Evolutionary conservation across 2,329 filamentous ascomycete species (phyloP).

Genomic region (Setomelanomma holmii): DNA sequence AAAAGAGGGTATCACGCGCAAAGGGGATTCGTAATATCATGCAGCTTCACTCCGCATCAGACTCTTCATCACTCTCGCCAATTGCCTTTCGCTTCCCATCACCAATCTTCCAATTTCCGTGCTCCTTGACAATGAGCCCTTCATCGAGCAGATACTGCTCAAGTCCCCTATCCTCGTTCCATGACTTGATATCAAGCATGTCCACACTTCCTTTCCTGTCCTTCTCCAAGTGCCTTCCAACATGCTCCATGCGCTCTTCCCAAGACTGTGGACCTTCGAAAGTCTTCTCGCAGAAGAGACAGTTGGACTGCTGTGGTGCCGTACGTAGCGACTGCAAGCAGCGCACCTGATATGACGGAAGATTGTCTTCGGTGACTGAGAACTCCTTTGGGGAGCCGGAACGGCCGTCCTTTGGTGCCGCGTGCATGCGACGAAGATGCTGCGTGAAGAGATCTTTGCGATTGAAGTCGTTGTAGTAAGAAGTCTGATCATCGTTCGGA

Average conservation of each 20-base stretch:
- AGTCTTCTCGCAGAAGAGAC: conserved; percentile 68
- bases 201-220: conserved; percentile 41
- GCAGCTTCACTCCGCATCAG: conserved; percentile 16
- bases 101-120: conserved; percentile 42
- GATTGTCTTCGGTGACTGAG: conserved; percentile 56
- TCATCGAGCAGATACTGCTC: conserved; percentile 51
- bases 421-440: conserved; percentile 86
- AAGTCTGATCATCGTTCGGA: conserved; percentile 31
- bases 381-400: conserved; percentile 54
- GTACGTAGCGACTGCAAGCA: conserved; percentile 69
- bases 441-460: conserved; percentile 92
- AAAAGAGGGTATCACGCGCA: conserved; percentile 3
- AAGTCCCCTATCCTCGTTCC: conserved; percentile 38
- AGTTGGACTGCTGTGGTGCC: conserved; percentile 66
- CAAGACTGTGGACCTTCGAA: conserved; percentile 73
- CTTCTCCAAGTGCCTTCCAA: conserved; percentile 79
- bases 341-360: conserved; percentile 63
- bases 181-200: conserved; percentile 26
- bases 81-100: conserved; percentile 32
- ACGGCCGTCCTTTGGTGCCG: conserved; percentile 51
- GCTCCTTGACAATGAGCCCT: conserved; percentile 43
- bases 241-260: conserved; percentile 87
- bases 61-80: conserved; percentile 17
- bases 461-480: conserved; percentile 73
- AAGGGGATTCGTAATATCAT: neutral